Percentiles rank a stretch among this genome's conserved stretches.
Conservation (phyloP, 202 grass and related monocot species). For the Sporobolus alterniflorus region DNA sequence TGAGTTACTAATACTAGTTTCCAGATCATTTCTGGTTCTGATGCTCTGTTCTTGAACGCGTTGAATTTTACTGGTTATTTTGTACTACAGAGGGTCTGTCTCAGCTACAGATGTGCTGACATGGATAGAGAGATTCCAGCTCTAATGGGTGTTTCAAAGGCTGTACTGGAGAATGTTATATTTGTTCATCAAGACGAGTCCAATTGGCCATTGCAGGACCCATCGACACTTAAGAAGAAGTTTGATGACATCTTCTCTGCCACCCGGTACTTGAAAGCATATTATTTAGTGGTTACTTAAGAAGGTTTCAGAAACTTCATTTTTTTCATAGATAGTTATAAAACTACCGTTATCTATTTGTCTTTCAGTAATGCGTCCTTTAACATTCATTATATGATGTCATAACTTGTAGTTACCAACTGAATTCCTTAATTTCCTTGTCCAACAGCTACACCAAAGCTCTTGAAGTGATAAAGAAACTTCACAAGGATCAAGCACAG, state of each 20-base stretch:
- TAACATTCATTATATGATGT: neutral
- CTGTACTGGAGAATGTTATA: constrained; percentile 97
- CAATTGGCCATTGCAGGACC: constrained; percentile 96
- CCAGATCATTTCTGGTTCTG: neutral
- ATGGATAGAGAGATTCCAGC: constrained; percentile 99
- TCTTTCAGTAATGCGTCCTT: constrained; percentile 4
- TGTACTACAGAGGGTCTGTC: constrained; percentile 87
- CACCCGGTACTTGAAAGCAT: constrained; percentile 69
- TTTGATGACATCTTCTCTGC: constrained; percentile 99
- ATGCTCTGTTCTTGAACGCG: constrained; percentile 15
- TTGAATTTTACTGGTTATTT: constrained; percentile 10
- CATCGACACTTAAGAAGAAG: constrained; percentile 97
- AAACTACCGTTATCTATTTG: constrained; percentile 30
- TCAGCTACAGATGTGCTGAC: constrained; percentile 98
- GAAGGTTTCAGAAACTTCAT: constrained; percentile 9
- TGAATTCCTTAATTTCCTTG: constrained; percentile 29
- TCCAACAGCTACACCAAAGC: constrained; percentile 88
- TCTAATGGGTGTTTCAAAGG: constrained; percentile 99
- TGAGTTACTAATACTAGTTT: neutral
- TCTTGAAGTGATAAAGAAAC: constrained; percentile 98
- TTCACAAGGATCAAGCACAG: constrained; percentile 97
- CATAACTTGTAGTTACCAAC: constrained; percentile 5
- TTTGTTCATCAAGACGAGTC: constrained; percentile 99
- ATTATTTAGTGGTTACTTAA: constrained; percentile 16
- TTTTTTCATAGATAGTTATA: neutral